Conservation (phyloP, 1,284 basidiomycete genomes). For the Hypsizygus ulmarius region DNA sequence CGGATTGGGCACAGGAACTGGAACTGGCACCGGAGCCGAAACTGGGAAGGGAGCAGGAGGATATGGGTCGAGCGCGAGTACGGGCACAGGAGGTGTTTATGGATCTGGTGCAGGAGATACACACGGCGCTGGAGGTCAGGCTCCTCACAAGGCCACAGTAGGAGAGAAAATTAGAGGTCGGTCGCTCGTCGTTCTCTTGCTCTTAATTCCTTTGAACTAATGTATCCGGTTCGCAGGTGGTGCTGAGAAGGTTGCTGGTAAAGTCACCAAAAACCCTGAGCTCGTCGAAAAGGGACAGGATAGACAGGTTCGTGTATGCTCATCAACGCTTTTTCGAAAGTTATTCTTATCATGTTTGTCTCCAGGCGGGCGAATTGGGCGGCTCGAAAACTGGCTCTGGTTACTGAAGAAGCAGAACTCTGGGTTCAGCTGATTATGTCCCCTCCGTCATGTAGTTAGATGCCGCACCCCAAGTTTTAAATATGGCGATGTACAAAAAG, state of each 20-base stretch:
- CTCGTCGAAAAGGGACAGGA: slow-evolving; percentile 18
- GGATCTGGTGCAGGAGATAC: not conserved
- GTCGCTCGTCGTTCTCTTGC: not conserved
- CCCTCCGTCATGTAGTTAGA: no score
- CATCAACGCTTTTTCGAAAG: not conserved
- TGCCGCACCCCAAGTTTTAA: no score
- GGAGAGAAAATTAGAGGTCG: slow-evolving; percentile 22
- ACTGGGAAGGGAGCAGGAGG: slow-evolving; percentile 1
- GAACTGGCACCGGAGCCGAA: not conserved
- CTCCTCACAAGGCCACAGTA: slow-evolving; percentile 2
- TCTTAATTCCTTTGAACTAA: not conserved
- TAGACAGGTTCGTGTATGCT: slow-evolving; percentile 15
- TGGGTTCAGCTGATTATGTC: no score
- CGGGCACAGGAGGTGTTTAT: not conserved
- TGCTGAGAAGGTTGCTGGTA: slow-evolving; percentile 22
- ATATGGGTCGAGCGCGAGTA: not conserved
- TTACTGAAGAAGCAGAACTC: no score
- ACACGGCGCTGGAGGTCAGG: not conserved
- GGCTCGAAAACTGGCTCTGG: no score
- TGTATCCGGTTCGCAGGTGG: slow-evolving; percentile 8
- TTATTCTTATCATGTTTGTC: no score
- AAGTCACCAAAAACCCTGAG: slow-evolving; percentile 20
- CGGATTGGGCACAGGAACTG: not conserved
- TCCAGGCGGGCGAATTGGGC: no score
- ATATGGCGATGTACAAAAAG: no score